Conservation (phyloP, 305 asterid genomes). For the Fraxinus albicans region DNA sequence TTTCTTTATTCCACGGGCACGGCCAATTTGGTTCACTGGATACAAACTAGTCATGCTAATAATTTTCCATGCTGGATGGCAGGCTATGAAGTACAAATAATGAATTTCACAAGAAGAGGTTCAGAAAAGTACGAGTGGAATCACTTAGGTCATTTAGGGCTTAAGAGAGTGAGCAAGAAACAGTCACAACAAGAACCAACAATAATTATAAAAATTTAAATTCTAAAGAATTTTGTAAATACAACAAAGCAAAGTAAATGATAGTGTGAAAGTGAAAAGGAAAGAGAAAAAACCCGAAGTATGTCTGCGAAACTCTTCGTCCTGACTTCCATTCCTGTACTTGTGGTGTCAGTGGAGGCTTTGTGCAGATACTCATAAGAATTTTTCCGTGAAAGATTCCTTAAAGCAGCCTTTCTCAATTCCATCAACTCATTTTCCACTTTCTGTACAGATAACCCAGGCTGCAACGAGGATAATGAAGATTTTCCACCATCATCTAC, state of each 20-base stretch:
- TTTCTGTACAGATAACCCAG: slow-evolving; percentile 40
- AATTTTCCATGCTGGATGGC: background rate
- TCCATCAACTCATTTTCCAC: slow-evolving; percentile 58
- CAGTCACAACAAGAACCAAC: background rate
- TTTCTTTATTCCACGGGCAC: background rate
- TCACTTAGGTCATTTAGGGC: background rate
- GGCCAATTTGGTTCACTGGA: background rate
- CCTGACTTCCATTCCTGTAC: slow-evolving; percentile 62
- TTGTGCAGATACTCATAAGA: slow-evolving; percentile 53
- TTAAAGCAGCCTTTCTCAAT: slow-evolving; percentile 64
- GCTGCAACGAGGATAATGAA: slow-evolving; percentile 49
- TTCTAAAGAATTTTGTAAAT: background rate
- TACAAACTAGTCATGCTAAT: background rate
- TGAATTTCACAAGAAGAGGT: background rate
- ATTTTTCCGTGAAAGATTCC: slow-evolving; percentile 55
- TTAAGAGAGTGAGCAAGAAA: background rate
- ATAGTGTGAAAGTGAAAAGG: background rate
- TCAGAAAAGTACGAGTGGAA: background rate
- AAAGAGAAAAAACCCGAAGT: slow-evolving; percentile 55
- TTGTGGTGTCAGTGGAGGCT: slow-evolving; percentile 27
- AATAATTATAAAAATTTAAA: background rate
- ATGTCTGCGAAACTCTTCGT: slow-evolving; percentile 88
- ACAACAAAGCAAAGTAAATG: background rate
- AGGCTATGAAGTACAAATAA: background rate
- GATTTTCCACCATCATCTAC: slow-evolving; percentile 43